Conservation (phyloP, 225 moss, liverwort and hornwort species). For the Sphagnum tenellum region DNA sequence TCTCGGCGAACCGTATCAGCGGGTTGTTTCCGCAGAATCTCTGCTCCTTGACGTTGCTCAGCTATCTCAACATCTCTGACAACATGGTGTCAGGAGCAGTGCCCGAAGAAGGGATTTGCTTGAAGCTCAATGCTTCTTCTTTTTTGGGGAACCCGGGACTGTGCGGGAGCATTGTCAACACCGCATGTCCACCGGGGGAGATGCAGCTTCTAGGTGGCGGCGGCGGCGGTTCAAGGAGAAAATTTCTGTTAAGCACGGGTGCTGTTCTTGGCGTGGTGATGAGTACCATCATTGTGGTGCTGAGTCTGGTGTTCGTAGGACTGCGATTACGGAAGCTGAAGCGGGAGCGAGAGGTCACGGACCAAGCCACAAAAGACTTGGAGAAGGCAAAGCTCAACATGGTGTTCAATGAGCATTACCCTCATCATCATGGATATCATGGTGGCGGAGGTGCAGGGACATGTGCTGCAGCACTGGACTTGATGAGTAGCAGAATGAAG, state of each 20-base stretch:
- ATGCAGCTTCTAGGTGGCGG: background rate
- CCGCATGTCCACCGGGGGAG: constrained; percentile 6
- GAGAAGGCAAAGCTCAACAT: constrained; percentile 64
- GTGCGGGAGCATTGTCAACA: constrained; percentile 24
- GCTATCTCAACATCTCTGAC: constrained; percentile 30
- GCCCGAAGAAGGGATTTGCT: constrained; percentile 29
- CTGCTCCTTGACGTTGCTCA: constrained; percentile 25
- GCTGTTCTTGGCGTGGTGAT: constrained; percentile 54
- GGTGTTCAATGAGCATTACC: constrained; percentile 27
- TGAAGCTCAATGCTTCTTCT: constrained; percentile 8
- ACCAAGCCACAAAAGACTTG: constrained; percentile 2
- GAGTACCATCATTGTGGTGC: constrained; percentile 42
- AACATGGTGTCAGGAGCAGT: constrained; percentile 22
- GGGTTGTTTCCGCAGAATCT: constrained; percentile 44
- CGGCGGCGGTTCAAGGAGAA: background rate
- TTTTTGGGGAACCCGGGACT: constrained; percentile 17
- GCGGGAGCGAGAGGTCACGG: constrained; percentile 32
- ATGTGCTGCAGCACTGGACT: constrained; percentile 28
- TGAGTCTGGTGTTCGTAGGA: constrained; percentile 32
- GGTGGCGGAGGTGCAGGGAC: too few relatives aligned
- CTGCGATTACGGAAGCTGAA: constrained; percentile 42
- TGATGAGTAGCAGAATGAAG: constrained; percentile 48
- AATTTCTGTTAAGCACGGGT: constrained; percentile 15
- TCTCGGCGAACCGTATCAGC: constrained; percentile 45
- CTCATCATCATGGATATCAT: too few relatives aligned